Evolutionary conservation across 2,329 filamentous ascomycete genomes (phyloP).

Genomic region (Fusarium sarcochroum): DNA sequence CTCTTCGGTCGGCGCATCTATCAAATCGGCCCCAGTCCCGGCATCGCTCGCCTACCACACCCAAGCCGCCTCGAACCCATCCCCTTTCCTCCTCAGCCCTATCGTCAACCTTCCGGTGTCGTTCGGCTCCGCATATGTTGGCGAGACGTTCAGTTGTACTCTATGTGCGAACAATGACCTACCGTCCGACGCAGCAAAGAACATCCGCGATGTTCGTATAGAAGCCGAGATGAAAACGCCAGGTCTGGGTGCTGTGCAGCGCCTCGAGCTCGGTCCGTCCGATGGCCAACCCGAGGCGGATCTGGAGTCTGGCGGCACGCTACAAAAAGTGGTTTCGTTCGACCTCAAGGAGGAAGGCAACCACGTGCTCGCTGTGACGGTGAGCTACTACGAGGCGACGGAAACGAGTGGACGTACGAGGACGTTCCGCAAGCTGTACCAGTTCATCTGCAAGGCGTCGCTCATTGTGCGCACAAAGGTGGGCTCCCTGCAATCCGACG

Average conservation of each 20-base stretch:
- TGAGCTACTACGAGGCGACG: slow-evolving; percentile 93
- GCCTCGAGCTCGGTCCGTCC: slow-evolving; percentile 70
- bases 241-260: slow-evolving; percentile 68
- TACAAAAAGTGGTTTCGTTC: slow-evolving; percentile 87
- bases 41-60: slow-evolving; percentile 81
- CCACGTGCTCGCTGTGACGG: slow-evolving; percentile 92
- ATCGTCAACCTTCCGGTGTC: slow-evolving; percentile 88
- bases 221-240: slow-evolving; percentile 97
- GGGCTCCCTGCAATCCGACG: slow-evolving; percentile 65
- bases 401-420: slow-evolving; percentile 78
- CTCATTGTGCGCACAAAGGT: slow-evolving; percentile 93
- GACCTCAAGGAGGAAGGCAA: slow-evolving; percentile 95
- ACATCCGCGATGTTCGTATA: slow-evolving; percentile 83
- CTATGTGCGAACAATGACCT: slow-evolving; percentile 94
- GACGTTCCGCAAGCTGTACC: slow-evolving; percentile 95
- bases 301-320: slow-evolving; percentile 73
- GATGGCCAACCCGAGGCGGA: slow-evolving; percentile 55
- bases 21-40: slow-evolving; percentile 60
- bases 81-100: slow-evolving; percentile 71
- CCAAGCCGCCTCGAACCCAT: slow-evolving; percentile 61
- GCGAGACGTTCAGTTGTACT: slow-evolving; percentile 94
- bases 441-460: slow-evolving; percentile 93
- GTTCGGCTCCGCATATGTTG: slow-evolving; percentile 95
- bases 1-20: slow-evolving; percentile 57
- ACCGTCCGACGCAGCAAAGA: slow-evolving; percentile 53